These are phyloP conservation scores for Aureobasidium sp. DNA, from an alignment of 2,329 filamentous ascomycete species.

Conservation along the genomic window DNA sequence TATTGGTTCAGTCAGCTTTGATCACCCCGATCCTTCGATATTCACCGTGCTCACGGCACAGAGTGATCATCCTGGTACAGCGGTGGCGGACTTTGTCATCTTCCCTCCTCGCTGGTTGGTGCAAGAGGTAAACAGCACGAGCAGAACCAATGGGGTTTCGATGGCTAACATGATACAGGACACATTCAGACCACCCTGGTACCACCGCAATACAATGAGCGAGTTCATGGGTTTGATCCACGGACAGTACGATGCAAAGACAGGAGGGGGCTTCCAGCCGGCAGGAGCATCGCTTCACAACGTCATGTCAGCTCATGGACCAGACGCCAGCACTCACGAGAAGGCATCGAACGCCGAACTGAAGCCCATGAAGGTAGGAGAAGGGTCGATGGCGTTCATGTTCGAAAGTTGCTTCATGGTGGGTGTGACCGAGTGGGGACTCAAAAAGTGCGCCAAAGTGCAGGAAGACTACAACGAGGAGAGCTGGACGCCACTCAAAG, in stretches of 20 bases:
- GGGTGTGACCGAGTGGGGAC: slow-evolving; percentile 64
- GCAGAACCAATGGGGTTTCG: too few species aligned
- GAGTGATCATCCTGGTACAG: slow-evolving; percentile 47
- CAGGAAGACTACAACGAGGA: slow-evolving; percentile 71
- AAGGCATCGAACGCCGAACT: slow-evolving; percentile 51
- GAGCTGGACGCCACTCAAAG: slow-evolving; percentile 60
- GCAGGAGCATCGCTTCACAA: slow-evolving; percentile 51
- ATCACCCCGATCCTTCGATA: slow-evolving; percentile 61
- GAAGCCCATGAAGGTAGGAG: slow-evolving; percentile 52
- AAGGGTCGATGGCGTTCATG: slow-evolving; percentile 60
- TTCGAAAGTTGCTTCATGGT: slow-evolving; percentile 64
- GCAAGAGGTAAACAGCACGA: neutral
- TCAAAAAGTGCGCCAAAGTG: slow-evolving; percentile 63
- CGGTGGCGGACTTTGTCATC: slow-evolving; percentile 63
- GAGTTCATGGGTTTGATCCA: slow-evolving; percentile 58
- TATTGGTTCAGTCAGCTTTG: slow-evolving; percentile 51
- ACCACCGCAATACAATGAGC: slow-evolving; percentile 62
- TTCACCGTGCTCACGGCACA: slow-evolving; percentile 61
- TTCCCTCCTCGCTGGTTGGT: slow-evolving; percentile 63
- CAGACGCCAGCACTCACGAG: slow-evolving; percentile 51
- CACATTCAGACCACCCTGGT: slow-evolving; percentile 67
- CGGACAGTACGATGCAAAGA: slow-evolving; percentile 55
- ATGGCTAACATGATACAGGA: slow-evolving; percentile 34
- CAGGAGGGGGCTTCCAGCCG: slow-evolving; percentile 50
- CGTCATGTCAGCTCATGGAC: slow-evolving; percentile 42